Conservation (phyloP, 768 basidiomycete genomes). For the Trametopsis cervina region DNA sequence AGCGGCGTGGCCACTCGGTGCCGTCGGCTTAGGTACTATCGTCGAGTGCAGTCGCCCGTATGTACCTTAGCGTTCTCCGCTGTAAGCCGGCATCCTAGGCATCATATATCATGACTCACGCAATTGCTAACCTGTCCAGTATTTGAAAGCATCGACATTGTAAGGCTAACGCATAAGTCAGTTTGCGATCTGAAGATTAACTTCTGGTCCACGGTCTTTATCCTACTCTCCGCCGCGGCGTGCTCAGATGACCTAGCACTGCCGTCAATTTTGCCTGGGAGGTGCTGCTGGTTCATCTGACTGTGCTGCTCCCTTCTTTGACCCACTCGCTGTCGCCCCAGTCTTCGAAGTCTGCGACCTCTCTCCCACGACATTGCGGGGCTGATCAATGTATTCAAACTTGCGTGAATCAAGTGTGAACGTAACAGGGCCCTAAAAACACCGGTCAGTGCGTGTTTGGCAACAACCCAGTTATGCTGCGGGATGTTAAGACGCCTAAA, state of each 20-base stretch:
- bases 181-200: neutral
- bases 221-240: slow-evolving; percentile 7
- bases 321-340: slow-evolving; percentile 1
- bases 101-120: neutral
- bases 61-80: neutral
- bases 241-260: neutral
- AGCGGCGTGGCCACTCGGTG: too few species aligned
- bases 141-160: neutral
- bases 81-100: neutral
- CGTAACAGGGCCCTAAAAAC: slow-evolving; percentile 69
- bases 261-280: neutral
- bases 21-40: too few species aligned
- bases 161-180: neutral
- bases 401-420: slow-evolving; percentile 80
- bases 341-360: neutral
- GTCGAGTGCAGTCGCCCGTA: neutral
- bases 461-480: too few species aligned
- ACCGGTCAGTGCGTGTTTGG: slow-evolving; percentile 11
- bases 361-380: slow-evolving; percentile 3
- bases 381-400: slow-evolving; percentile 51
- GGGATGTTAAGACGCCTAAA: too few species aligned
- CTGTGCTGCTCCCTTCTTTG: slow-evolving; percentile 1
- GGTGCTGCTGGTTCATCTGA: slow-evolving; percentile 6
- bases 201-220: slow-evolving; percentile 1
- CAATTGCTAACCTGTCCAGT: neutral